These are phyloP conservation scores for Boletus barrowsii DNA, from an alignment of 768 basidiomycete genomes.

Conservation along the genomic window DNA sequence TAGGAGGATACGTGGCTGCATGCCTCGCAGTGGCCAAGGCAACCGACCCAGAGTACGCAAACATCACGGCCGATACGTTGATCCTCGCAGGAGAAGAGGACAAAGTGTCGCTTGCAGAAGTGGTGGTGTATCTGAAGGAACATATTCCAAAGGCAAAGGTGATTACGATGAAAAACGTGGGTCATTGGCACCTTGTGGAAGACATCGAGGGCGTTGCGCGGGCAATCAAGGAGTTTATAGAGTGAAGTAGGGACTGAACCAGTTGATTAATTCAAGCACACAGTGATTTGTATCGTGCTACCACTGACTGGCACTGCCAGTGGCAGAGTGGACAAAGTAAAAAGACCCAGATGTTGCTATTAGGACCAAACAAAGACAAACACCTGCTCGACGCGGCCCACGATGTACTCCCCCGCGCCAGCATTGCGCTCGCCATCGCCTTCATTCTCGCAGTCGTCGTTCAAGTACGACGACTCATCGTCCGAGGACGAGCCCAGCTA, in stretches of 20 bases:
- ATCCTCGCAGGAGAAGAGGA: slow-evolving; percentile 6
- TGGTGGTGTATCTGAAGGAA: slow-evolving; percentile 1
- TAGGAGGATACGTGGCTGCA: not conserved
- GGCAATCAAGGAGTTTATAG: not conserved
- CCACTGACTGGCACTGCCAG: too few relatives aligned
- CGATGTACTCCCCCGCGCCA: slow-evolving; percentile 37
- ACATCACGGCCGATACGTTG: not conserved
- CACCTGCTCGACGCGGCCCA: slow-evolving; percentile 17
- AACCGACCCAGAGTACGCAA: not conserved
- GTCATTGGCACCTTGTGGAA: slow-evolving; percentile 5
- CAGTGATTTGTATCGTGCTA: too few relatives aligned
- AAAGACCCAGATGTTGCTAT: not conserved
- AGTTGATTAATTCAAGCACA: too few relatives aligned
- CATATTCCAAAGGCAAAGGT: not conserved
- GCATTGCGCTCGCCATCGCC: slow-evolving; percentile 42
- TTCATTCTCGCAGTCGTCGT: slow-evolving; percentile 35
- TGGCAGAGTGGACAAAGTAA: too few relatives aligned
- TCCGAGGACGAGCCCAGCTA: slow-evolving; percentile 24
- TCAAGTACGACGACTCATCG: slow-evolving; percentile 25
- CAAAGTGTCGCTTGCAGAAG: not conserved
- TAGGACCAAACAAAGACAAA: slow-evolving; percentile 20
- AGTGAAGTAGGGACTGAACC: not conserved
- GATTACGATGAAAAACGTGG: not conserved
- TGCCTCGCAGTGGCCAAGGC: not conserved
- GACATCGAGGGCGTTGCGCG: slow-evolving; percentile 2